Conservation (phyloP, 2,329 filamentous ascomycete genomes). For the Penicillium polonicum region DNA sequence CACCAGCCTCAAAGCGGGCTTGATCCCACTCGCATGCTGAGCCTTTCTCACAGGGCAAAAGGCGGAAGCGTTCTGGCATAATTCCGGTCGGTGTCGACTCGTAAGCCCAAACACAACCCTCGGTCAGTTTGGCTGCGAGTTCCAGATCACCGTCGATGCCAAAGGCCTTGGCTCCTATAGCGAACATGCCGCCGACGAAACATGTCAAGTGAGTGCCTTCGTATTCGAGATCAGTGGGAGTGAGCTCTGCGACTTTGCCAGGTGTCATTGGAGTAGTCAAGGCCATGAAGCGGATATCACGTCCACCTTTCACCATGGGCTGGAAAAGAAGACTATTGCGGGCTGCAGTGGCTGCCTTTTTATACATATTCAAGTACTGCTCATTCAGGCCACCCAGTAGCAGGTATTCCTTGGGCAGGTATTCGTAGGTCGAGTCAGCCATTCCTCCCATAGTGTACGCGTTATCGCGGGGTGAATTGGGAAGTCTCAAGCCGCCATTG, state of each 20-base stretch:
- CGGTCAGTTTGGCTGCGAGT: conserved; percentile 57
- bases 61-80: conserved; percentile 60
- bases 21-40: conserved; percentile 55
- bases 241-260: conserved; percentile 17
- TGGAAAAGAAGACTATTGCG: conserved; percentile 46
- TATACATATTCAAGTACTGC: conserved; percentile 47
- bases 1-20: conserved; percentile 18
- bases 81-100: conserved; percentile 56
- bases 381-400: conserved; percentile 45
- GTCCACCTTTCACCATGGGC: conserved; percentile 45
- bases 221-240: conserved; percentile 41
- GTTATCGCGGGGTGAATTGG: conserved; percentile 33
- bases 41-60: conserved; percentile 51
- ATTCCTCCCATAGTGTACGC: conserved; percentile 46
- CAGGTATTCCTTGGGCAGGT: conserved; percentile 51
- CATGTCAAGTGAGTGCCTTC: conserved; percentile 60
- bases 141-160: conserved; percentile 54
- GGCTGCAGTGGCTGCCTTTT: conserved; percentile 40
- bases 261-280: conserved; percentile 28
- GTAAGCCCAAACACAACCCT: conserved; percentile 65
- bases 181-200: conserved; percentile 63
- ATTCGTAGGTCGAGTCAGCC: conserved; percentile 52
- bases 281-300: conserved; percentile 45
- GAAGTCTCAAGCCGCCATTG: conserved; percentile 40
- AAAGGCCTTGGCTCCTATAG: conserved; percentile 59